A percentile compares a stretch with the other conserved stretches of the same genome.
Conservation (phyloP, 2,329 filamentous ascomycete species). For the Verticillium isaacii region DNA sequence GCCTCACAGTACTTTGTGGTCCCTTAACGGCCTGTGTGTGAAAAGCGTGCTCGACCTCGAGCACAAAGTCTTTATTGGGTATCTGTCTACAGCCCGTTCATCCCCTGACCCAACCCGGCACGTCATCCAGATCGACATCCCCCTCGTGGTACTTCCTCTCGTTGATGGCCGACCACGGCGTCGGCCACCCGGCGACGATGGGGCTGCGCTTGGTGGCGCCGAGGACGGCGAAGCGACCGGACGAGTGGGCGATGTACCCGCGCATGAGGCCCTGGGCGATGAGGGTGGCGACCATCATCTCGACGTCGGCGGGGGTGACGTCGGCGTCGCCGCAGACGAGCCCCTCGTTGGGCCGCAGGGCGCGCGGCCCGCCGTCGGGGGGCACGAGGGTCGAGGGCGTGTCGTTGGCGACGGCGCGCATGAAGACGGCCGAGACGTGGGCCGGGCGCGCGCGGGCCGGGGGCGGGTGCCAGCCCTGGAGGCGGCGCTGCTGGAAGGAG, state of each 20-base stretch:
- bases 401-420: constrained; percentile 47
- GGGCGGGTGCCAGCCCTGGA: constrained; percentile 51
- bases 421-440: constrained; percentile 44
- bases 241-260: constrained; percentile 77
- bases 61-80: not conserved
- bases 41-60: too few relatives aligned
- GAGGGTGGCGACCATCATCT: constrained; percentile 70
- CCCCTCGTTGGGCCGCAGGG: constrained; percentile 52
- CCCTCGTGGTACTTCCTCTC: constrained; percentile 52
- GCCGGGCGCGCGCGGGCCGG: constrained; percentile 29
- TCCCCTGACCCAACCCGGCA: constrained; percentile 70
- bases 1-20: not conserved
- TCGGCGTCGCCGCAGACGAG: constrained; percentile 59
- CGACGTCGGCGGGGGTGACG: constrained; percentile 61
- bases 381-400: constrained; percentile 37
- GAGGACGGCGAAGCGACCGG: constrained; percentile 74
- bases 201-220: constrained; percentile 63
- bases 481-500: constrained; percentile 57
- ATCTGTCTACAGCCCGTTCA: constrained; percentile 12
- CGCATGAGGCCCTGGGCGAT: constrained; percentile 76
- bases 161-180: constrained; percentile 64
- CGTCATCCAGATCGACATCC: constrained; percentile 55
- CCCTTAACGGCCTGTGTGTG: too few relatives aligned
- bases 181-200: constrained; percentile 69
- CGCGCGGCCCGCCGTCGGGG: constrained; percentile 41